Conservation (phyloP, 305 asterid species). For the Fraxinus xanthoxyloides region DNA sequence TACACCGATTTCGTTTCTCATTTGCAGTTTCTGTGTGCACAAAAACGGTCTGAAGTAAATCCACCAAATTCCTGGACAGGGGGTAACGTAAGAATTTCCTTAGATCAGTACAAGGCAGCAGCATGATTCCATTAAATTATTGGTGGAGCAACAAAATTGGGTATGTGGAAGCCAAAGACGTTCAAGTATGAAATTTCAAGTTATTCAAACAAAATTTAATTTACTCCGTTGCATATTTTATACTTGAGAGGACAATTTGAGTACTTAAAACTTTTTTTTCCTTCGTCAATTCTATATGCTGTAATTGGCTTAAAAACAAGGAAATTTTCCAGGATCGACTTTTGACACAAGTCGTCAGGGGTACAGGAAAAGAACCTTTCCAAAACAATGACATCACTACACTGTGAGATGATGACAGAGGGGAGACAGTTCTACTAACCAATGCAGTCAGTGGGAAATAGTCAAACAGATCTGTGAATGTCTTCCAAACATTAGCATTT, state of each 20-base stretch:
- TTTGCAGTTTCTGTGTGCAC: neutral
- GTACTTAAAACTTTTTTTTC: neutral
- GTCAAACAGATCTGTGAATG: conserved; percentile 72
- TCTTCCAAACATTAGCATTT: conserved; percentile 80
- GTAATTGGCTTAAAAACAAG: neutral
- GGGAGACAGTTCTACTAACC: conserved; percentile 41
- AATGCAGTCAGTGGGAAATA: conserved; percentile 74
- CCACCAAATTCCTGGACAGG: neutral
- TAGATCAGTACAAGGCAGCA: neutral
- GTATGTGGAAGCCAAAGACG: neutral
- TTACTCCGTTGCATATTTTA: neutral
- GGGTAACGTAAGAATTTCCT: neutral
- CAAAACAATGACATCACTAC: neutral
- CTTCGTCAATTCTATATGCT: neutral
- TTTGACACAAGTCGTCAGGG: conserved; percentile 5
- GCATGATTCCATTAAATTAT: neutral
- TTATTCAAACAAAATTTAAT: neutral
- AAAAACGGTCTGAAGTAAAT: neutral
- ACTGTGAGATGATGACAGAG: conserved; percentile 1
- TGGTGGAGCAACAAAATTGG: neutral
- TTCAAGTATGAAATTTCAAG: neutral
- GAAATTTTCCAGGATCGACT: neutral
- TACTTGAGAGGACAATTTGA: neutral
- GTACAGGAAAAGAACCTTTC: conserved; percentile 2
- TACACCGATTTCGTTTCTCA: neutral